Conservation (phyloP, 2,329 filamentous ascomycete genomes). For the Colletotrichum navitas region DNA sequence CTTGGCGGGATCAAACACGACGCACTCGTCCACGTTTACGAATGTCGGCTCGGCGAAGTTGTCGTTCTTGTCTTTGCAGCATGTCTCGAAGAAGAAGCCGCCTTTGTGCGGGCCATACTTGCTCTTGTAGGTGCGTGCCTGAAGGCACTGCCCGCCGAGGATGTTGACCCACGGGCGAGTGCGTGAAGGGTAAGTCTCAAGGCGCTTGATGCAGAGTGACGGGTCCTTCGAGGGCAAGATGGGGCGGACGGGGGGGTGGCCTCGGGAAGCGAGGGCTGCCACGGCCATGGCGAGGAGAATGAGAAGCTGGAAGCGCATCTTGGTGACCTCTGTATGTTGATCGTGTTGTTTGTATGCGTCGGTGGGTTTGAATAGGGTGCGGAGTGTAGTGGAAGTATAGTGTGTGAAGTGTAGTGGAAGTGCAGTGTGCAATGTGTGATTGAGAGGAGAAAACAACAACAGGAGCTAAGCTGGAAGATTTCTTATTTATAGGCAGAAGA, state of each 20-base stretch:
- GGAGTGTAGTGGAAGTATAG: neutral
- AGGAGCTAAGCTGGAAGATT: neutral
- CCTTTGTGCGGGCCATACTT: constrained; percentile 22
- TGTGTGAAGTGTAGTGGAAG: neutral
- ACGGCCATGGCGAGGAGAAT: neutral
- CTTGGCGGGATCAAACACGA: constrained; percentile 5
- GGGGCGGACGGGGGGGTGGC: neutral
- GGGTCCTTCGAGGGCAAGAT: constrained; percentile 1
- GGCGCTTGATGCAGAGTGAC: constrained; percentile 17
- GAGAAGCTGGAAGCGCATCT: neutral
- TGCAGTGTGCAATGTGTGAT: neutral
- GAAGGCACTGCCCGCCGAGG: constrained; percentile 6
- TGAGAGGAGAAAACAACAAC: neutral
- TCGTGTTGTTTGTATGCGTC: neutral
- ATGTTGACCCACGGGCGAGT: neutral
- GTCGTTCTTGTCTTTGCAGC: constrained; percentile 18
- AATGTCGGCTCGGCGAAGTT: constrained; percentile 16
- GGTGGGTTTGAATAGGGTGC: neutral
- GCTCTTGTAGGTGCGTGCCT: constrained; percentile 22
- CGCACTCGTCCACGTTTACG: constrained; percentile 15
- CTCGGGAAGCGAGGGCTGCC: neutral
- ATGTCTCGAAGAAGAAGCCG: constrained; percentile 19
- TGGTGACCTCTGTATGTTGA: neutral
- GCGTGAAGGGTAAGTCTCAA: constrained; percentile 17
- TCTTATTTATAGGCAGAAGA: neutral